Percentiles rank a stretch among this genome's conserved stretches.
Evolutionary conservation across 2,329 filamentous ascomycete species (phyloP).

Genomic region (Colletotrichum costaricense): DNA sequence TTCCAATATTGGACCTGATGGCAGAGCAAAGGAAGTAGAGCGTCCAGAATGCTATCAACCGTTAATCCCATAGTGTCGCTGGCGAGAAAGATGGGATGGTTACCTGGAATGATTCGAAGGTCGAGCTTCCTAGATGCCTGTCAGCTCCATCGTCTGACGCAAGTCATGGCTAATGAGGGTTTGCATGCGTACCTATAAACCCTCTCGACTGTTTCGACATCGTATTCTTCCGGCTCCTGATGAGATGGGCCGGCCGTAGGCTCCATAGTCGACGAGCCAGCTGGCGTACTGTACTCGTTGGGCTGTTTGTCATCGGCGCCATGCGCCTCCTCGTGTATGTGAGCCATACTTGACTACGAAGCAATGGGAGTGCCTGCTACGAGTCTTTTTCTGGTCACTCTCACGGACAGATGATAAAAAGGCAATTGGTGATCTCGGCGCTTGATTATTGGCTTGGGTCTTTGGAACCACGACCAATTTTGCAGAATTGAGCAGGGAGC

Average conservation of each 20-base stretch:
- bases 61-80: background rate
- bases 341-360: constrained; percentile 61
- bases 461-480: background rate
- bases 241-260: constrained; percentile 27
- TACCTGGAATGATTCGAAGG: constrained; percentile 69
- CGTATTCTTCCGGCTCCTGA: constrained; percentile 52
- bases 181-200: constrained; percentile 57
- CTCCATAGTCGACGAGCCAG: constrained; percentile 1
- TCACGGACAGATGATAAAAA: background rate
- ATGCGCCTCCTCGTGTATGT: constrained; percentile 43
- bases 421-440: background rate
- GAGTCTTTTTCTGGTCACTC: constrained; percentile 54
- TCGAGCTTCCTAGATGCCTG: constrained; percentile 60
- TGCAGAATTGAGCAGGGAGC: background rate
- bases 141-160: background rate
- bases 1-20: constrained; percentile 90
- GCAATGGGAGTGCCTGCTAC: constrained; percentile 65
- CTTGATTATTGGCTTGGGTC: background rate
- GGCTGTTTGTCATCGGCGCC: constrained; percentile 46
- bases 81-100: background rate
- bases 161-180: background rate
- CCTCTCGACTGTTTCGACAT: constrained; percentile 62
- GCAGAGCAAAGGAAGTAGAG: constrained; percentile 94
- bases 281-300: constrained; percentile 27
- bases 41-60: constrained; percentile 80